Base-by-base conservation (phyloP, 495 filamentous ascomycete species). In the Daldinia grandis region DNA sequence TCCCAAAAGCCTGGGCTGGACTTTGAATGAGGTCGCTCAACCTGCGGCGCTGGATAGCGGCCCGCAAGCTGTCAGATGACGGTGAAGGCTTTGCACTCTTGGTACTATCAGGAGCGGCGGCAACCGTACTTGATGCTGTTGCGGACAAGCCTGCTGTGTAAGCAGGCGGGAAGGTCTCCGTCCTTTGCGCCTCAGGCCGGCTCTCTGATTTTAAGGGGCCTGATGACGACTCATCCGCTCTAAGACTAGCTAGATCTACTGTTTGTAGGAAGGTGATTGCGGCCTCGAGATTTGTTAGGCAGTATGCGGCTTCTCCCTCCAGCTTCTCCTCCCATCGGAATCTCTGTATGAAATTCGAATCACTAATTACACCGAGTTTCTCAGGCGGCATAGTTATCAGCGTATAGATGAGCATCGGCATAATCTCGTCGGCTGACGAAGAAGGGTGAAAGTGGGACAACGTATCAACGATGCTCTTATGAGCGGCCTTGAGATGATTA, bases 211-310 rank as follows among this genome's bases (percentile, higher is more conserved):
- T 92, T 27, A 81, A 69, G 15, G 91, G 90, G 0, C 91, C 91
- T 0, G 83, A 82, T 21, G 81, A 82, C 14, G 84, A 75, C 73
- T 95, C 93, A 63, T 97, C 93, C n/a, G 91, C 91, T 60, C 94
- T 89, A 10, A 99, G 85, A 51, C 90, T 97, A 14, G 94, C 92
- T 8, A 99, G 87, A 76, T 99, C 95, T 28, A 99, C 95, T 25
- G 95, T 98, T 73, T 98, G 95, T n/a, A 99, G 83, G 75, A 99
- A 99, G 58, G 90, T 92, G 49, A 98, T 93, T 53, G 95, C 90
- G 5, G 95, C 95, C 80, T 99, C 95, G 10, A 98, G 89, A 74
- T 95, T 98, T 12, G 95, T 97, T 40, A 99, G 85, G 71, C 95
- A 98, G 77, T 98, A 99, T 17, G 95, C 94, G 10, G 92, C 91